phyloP scores from a whole-genome alignment of 1,284 basidiomycete species.

The Tremellales sp. region DNA sequence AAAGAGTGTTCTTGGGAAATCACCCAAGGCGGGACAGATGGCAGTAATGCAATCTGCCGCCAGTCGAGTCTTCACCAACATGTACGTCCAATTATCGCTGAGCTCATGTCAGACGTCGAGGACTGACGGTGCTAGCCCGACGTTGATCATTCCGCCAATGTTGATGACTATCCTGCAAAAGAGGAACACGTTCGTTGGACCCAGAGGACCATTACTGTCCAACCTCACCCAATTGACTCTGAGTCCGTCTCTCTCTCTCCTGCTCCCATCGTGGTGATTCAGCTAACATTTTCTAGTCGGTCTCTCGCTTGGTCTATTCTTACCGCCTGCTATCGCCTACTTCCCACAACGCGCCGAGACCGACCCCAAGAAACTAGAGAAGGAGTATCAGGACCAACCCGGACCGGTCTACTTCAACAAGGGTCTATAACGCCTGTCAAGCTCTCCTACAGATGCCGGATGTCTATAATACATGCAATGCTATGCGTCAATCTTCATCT shows the following conservation, averaged over 20 bases:
- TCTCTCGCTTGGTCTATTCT: conserved; percentile 51
- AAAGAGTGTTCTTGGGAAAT: conserved; percentile 49
- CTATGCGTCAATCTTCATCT: no score
- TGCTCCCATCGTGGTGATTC: no score
- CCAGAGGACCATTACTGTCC: conserved; percentile 35
- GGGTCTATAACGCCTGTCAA: conserved; percentile 51
- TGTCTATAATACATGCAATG: no score
- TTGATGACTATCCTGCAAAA: conserved; percentile 51
- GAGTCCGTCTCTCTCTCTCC: conserved; percentile 21
- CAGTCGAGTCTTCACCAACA: conserved; percentile 53
- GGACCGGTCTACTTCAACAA: conserved; percentile 54
- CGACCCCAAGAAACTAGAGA: conserved; percentile 45
- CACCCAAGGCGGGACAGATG: conserved; percentile 49
- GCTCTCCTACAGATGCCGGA: no score
- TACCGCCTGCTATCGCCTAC: conserved; percentile 56
- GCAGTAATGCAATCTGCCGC: conserved; percentile 55
- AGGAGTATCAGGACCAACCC: conserved; percentile 35
- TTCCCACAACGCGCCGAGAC: conserved; percentile 53
- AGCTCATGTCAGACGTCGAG: neutral
- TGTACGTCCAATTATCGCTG: conserved; percentile 35
- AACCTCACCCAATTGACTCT: conserved; percentile 47
- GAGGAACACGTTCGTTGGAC: conserved; percentile 46
- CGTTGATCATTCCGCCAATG: conserved; percentile 53
- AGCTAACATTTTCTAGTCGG: conserved; percentile 43
- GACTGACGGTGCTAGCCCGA: conserved; percentile 43